A percentile compares a stretch with the other conserved stretches of the same genome.
Conservation (phyloP, 2,329 filamentous ascomycete species). For the Akanthomyces uredinophilus region DNA sequence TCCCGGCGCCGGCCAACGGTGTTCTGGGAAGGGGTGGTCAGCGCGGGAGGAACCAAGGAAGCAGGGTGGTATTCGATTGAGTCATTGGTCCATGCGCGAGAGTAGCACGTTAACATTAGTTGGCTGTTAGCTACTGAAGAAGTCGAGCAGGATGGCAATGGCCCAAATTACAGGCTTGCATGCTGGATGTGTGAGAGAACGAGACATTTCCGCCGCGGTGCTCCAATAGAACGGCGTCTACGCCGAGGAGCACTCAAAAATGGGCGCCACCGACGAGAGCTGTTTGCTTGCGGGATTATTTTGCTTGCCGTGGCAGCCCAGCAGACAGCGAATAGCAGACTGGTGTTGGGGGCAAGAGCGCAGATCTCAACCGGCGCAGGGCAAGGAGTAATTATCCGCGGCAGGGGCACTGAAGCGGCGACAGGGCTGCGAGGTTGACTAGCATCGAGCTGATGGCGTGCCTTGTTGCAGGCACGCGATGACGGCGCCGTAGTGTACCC, state of each 20-base stretch:
- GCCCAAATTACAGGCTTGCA: constrained; percentile 7
- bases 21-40: background rate
- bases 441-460: constrained; percentile 4
- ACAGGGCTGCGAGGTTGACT: constrained; percentile 1
- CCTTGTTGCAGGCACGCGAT: constrained; percentile 1
- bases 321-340: background rate
- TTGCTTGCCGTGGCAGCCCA: background rate
- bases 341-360: background rate
- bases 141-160: too few species aligned
- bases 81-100: background rate
- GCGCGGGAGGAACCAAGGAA: background rate
- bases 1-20: background rate
- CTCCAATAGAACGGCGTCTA: background rate
- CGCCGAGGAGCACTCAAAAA: background rate
- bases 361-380: background rate
- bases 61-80: background rate
- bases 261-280: constrained; percentile 2
- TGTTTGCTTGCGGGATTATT: constrained; percentile 11
- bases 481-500: background rate
- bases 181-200: constrained; percentile 4
- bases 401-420: background rate
- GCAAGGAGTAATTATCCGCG: background rate
- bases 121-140: too few species aligned
- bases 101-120: background rate
- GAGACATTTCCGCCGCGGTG: background rate